phyloP scores from a whole-genome alignment of 176 grass and related monocot genomes.

The Luzula sylvatica region DNA sequence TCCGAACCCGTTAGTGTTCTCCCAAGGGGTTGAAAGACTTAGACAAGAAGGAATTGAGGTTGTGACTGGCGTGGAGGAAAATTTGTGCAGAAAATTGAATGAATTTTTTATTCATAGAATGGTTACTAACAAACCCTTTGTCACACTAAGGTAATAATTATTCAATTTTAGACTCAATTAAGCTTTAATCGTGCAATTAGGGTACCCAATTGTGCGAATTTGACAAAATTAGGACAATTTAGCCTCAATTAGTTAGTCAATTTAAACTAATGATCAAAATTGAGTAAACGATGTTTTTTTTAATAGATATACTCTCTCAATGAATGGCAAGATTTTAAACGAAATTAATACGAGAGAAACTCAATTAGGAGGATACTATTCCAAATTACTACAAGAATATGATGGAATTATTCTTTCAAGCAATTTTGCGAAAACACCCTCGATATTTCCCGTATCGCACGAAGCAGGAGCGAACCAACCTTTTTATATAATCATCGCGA shows the following conservation, averaged over 20 bases:
- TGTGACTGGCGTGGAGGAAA: constrained; percentile 53
- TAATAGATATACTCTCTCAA: constrained; percentile 59
- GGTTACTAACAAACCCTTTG: constrained; percentile 70
- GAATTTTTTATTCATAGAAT: constrained; percentile 80
- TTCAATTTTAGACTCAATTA: too few species aligned
- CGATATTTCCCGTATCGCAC: constrained; percentile 31
- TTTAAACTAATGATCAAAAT: background rate
- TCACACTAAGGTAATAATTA: constrained; percentile 52
- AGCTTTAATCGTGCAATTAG: too few species aligned
- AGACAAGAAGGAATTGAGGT: constrained; percentile 52
- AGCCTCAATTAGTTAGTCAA: too few species aligned
- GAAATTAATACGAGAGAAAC: constrained; percentile 43
- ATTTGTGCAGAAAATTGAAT: constrained; percentile 50
- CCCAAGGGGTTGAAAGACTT: constrained; percentile 81
- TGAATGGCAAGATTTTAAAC: constrained; percentile 40
- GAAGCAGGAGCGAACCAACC: constrained; percentile 65
- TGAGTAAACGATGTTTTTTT: background rate
- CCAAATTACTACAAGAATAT: constrained; percentile 59
- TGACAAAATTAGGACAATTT: too few species aligned
- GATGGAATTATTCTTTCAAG: constrained; percentile 70
- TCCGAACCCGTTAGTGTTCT: constrained; percentile 85
- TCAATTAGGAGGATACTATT: constrained; percentile 66
- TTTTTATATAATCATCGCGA: constrained; percentile 54
- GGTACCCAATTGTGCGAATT: too few species aligned
- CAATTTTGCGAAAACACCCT: constrained; percentile 34